These are phyloP conservation scores for Colletotrichum somersetense DNA, from an alignment of 2,329 filamentous ascomycete species.

Conservation along the genomic window DNA sequence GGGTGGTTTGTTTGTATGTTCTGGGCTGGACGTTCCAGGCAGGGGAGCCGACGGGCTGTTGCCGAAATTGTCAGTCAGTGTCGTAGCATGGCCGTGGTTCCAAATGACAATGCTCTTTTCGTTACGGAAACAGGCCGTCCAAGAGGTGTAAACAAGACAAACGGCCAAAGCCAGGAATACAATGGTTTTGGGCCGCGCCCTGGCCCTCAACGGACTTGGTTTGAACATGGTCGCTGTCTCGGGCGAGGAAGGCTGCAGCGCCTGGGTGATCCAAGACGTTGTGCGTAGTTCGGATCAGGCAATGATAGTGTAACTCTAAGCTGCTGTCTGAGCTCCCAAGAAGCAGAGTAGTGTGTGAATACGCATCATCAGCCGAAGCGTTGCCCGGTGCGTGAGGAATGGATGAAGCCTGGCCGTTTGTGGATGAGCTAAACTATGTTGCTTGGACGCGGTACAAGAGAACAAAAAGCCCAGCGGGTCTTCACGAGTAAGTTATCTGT, in stretches of 20 bases:
- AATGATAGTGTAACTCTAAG: not conserved
- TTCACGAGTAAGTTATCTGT: not conserved
- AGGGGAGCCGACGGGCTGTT: not conserved
- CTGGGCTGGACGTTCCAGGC: conserved; percentile 12
- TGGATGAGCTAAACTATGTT: not conserved
- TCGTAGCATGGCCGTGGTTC: conserved; percentile 26
- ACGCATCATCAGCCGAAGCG: not conserved
- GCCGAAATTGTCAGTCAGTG: not conserved
- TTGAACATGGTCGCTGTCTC: conserved; percentile 46
- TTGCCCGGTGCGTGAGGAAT: not conserved
- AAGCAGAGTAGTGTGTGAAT: not conserved
- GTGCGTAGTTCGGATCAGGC: not conserved
- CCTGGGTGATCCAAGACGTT: not conserved
- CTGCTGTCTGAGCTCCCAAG: not conserved
- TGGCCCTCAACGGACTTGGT: conserved; percentile 42
- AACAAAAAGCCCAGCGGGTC: not conserved
- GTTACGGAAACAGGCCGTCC: conserved; percentile 53
- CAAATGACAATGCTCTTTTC: conserved; percentile 53
- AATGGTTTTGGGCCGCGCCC: conserved; percentile 57
- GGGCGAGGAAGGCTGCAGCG: not conserved
- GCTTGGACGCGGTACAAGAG: not conserved
- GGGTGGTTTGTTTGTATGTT: not conserved
- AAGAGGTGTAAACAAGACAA: conserved; percentile 58
- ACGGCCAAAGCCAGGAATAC: conserved; percentile 56
- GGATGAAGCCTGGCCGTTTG: not conserved